Percentiles rank a stretch among this genome's conserved stretches.
These are phyloP conservation scores for Paraconiothyrium brasiliense DNA, from an alignment of 2,329 filamentous ascomycete genomes.

Conservation along the genomic window DNA sequence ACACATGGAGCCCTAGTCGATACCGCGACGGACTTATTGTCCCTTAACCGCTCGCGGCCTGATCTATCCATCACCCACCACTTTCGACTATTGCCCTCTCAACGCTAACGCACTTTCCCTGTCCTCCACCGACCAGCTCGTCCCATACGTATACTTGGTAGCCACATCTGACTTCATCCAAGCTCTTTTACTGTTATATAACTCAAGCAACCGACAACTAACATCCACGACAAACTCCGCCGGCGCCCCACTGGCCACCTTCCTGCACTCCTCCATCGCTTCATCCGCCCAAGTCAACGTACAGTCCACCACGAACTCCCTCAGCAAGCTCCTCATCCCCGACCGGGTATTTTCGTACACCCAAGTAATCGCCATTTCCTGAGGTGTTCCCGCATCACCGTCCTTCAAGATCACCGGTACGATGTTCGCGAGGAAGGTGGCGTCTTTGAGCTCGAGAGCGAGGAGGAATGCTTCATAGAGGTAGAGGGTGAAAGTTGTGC, in stretches of 20 bases:
- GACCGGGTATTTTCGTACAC: conserved; percentile 1
- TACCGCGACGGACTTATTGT: neutral
- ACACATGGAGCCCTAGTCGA: too few species aligned
- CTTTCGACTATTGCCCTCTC: neutral
- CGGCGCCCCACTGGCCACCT: neutral
- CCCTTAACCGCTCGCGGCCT: neutral
- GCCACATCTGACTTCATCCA: conserved; percentile 1
- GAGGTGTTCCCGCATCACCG: neutral
- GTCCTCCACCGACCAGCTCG: neutral
- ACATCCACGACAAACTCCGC: conserved; percentile 1
- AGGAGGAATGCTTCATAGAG: conserved; percentile 1
- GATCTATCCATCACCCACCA: neutral
- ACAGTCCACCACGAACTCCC: conserved; percentile 7
- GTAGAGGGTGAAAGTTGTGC: neutral
- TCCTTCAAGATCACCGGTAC: neutral
- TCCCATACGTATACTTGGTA: neutral
- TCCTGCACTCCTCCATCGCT: neutral
- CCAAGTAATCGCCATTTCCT: neutral
- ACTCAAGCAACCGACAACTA: neutral
- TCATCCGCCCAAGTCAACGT: conserved; percentile 6
- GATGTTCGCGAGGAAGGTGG: neutral
- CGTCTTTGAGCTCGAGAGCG: neutral
- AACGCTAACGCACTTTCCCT: neutral
- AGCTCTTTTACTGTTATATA: neutral
- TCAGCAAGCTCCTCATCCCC: neutral